phyloP scores from a whole-genome alignment of 2,329 filamentous ascomycete genomes.

The Aureobasidium sp. region DNA sequence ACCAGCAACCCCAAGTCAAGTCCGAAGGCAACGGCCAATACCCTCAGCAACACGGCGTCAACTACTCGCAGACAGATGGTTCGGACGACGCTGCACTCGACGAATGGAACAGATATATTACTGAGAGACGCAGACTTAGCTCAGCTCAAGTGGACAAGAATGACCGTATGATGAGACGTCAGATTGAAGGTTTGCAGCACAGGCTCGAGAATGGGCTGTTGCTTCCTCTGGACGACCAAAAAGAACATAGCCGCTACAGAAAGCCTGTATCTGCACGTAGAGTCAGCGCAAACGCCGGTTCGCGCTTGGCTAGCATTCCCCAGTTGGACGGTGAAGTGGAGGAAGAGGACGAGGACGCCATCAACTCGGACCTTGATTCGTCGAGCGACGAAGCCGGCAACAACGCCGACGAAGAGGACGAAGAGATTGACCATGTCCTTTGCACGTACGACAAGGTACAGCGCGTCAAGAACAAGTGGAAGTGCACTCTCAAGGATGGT shows the following conservation, averaged over 20 bases:
- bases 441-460: slow-evolving; percentile 99
- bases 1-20: slow-evolving; percentile 28
- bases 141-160: slow-evolving; percentile 47
- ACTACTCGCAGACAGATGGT: slow-evolving; percentile 66
- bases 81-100: slow-evolving; percentile 51
- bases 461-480: slow-evolving; percentile 93
- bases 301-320: neutral
- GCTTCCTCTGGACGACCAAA: slow-evolving; percentile 56
- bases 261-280: slow-evolving; percentile 17
- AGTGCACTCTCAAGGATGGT: slow-evolving; percentile 96
- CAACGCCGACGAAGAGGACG: slow-evolving; percentile 70
- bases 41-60: slow-evolving; percentile 33
- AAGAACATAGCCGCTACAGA: slow-evolving; percentile 25
- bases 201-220: slow-evolving; percentile 69
- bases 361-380: slow-evolving; percentile 97
- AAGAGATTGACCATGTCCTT: slow-evolving; percentile 83
- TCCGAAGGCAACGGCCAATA: slow-evolving; percentile 21
- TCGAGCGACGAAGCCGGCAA: slow-evolving; percentile 65
- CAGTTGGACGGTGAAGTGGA: slow-evolving; percentile 30
- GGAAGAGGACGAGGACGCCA: slow-evolving; percentile 73
- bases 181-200: slow-evolving; percentile 56
- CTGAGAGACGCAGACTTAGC: slow-evolving; percentile 47
- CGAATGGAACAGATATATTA: slow-evolving; percentile 49
- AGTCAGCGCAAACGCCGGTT: slow-evolving; percentile 2
- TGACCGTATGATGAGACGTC: slow-evolving; percentile 59